Evolutionary conservation across 1,284 basidiomycete genomes (phyloP).

Genomic region (Heimioporus retisporus): DNA sequence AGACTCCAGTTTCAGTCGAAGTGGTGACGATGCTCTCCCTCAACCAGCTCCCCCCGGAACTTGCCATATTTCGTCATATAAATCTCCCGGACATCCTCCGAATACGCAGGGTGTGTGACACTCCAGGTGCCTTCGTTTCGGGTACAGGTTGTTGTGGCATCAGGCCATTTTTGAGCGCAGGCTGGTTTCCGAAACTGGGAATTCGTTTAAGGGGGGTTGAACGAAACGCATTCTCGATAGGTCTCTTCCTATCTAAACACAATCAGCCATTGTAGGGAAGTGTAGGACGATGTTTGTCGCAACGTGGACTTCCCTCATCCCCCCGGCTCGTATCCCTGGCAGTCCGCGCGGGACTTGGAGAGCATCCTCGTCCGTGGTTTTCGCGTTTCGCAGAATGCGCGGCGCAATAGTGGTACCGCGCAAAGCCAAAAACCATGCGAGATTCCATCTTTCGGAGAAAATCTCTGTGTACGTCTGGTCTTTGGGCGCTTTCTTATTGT

Average conservation of each 20-base stretch:
- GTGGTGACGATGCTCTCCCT: too few relatives aligned
- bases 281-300: constrained; percentile 29
- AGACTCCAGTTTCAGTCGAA: too few relatives aligned
- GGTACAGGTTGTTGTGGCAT: too few relatives aligned
- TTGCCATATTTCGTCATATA: constrained; percentile 18
- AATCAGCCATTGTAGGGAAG: constrained; percentile 5
- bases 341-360: constrained; percentile 27
- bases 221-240: constrained; percentile 6
- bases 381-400: constrained; percentile 17
- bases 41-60: constrained; percentile 22
- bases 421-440: constrained; percentile 13
- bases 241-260: constrained; percentile 28
- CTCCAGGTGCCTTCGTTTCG: not conserved
- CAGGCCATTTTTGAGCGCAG: not conserved
- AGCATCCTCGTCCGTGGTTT: constrained; percentile 17
- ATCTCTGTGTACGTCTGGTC: constrained; percentile 15
- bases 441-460: constrained; percentile 22
- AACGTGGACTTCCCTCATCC: constrained; percentile 24
- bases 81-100: constrained; percentile 27
- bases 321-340: constrained; percentile 29
- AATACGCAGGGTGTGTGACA: constrained; percentile 27
- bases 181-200: too few relatives aligned
- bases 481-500: constrained; percentile 32
- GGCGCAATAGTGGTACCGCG: not conserved
- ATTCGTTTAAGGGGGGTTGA: too few relatives aligned